Evolutionary conservation across 345 rosid genomes (phyloP).

Genomic region (Brassica carinata): DNA sequence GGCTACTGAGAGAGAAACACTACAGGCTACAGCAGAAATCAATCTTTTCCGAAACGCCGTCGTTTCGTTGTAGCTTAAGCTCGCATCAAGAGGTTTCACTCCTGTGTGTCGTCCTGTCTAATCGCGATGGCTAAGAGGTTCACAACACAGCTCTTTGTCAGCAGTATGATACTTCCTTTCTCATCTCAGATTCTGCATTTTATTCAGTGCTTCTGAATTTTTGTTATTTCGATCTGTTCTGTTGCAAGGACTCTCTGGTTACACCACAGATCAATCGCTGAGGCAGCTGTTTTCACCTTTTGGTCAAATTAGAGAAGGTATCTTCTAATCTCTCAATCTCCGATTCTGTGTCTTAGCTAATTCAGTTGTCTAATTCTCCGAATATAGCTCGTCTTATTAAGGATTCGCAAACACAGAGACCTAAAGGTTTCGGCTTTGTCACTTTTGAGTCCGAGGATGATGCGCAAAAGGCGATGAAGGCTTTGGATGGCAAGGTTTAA

Average conservation of each 20-base stretch:
- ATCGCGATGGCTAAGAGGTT: slow-evolving; percentile 46
- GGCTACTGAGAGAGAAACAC: background rate
- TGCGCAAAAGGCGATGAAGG: slow-evolving; percentile 63
- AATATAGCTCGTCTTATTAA: slow-evolving; percentile 50
- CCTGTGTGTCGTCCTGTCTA: background rate
- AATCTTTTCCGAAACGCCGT: background rate
- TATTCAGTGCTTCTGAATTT: background rate
- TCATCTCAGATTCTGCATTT: background rate
- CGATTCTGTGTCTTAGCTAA: background rate
- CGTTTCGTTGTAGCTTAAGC: background rate
- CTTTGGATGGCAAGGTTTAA: slow-evolving; percentile 64
- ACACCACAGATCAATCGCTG: slow-evolving; percentile 52
- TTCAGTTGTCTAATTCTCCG: background rate
- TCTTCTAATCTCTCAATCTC: background rate
- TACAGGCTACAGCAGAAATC: background rate
- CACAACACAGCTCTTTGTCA: slow-evolving; percentile 54
- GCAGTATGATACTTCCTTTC: slow-evolving; percentile 44
- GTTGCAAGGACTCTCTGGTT: slow-evolving; percentile 55
- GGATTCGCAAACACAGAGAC: slow-evolving; percentile 55
- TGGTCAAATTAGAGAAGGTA: slow-evolving; percentile 63
- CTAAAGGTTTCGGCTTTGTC: slow-evolving; percentile 73
- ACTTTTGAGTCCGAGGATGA: slow-evolving; percentile 54
- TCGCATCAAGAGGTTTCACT: background rate
- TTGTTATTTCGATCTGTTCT: background rate
- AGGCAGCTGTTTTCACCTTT: slow-evolving; percentile 56